A percentile compares a stretch with the other conserved stretches of the same genome.
phyloP scores from a whole-genome alignment of 139 green algal species.

The Volvox africanus region DNA sequence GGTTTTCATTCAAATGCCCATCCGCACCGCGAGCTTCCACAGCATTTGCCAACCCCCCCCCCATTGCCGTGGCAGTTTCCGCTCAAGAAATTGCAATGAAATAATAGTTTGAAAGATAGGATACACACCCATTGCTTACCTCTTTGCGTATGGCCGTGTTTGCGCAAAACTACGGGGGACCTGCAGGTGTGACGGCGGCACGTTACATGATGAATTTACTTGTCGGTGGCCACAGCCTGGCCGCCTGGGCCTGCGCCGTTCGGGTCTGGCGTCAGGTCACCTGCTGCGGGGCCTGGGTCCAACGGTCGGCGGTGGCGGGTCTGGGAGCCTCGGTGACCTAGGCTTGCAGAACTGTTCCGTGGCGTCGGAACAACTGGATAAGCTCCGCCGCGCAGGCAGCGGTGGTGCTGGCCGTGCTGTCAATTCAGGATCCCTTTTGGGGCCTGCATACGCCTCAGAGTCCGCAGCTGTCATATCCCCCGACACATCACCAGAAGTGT shows the following conservation, averaged over 20 bases:
- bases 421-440: no score
- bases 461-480: no score
- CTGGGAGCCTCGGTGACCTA: no score
- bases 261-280: not conserved
- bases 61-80: not conserved
- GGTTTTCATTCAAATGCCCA: no score
- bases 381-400: not conserved
- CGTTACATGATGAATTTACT: slow-evolving; percentile 12
- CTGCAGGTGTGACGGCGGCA: slow-evolving; percentile 18
- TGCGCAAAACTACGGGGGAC: not conserved
- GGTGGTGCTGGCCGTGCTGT: not conserved
- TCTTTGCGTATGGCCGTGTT: no score
- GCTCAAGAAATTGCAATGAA: no score
- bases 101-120: no score
- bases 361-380: not conserved
- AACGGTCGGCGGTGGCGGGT: not conserved
- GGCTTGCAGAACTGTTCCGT: not conserved
- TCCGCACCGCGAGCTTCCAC: not conserved
- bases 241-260: not conserved
- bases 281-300: not conserved
- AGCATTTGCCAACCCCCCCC: no score
- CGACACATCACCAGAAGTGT: no score
- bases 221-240: not conserved
- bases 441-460: no score
- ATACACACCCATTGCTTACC: no score